phyloP scores from a whole-genome alignment of 179 eudicot species.

The Actinidia chinensis region DNA sequence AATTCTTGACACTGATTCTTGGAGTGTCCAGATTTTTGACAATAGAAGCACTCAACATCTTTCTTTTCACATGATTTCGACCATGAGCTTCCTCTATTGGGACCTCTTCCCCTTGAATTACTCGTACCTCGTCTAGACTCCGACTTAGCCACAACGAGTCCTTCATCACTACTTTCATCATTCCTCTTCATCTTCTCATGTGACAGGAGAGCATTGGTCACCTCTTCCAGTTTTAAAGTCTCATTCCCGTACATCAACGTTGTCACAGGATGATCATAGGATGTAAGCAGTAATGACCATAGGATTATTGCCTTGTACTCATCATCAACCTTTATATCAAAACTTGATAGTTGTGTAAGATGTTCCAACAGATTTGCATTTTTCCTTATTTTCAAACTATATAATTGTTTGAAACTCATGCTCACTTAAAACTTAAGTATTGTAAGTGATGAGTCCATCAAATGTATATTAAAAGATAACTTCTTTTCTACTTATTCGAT shows the following conservation, averaged over 20 bases:
- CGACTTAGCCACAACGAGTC: too few species aligned
- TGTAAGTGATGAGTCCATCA: too few species aligned
- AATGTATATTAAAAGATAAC: too few species aligned
- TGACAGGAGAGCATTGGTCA: not conserved
- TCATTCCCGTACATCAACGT: not conserved
- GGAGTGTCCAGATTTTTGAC: not conserved
- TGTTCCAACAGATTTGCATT: too few species aligned
- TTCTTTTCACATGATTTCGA: not conserved
- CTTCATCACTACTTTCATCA: too few species aligned
- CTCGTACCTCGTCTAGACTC: too few species aligned
- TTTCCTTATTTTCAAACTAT: too few species aligned
- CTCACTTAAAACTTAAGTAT: too few species aligned
- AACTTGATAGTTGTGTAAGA: too few species aligned
- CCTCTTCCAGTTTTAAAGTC: not conserved
- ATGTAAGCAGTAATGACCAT: not conserved
- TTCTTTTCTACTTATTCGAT: too few species aligned
- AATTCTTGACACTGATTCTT: not conserved
- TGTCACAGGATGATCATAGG: not conserved
- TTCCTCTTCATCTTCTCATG: not conserved
- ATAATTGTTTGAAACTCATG: too few species aligned
- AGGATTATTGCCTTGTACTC: not conserved
- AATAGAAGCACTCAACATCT: not conserved
- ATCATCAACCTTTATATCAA: not conserved
- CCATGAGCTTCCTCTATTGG: not conserved
- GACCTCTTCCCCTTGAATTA: not conserved